Conservation (phyloP, 176 grass and related monocot genomes). For the Urochloa ruziziensis region DNA sequence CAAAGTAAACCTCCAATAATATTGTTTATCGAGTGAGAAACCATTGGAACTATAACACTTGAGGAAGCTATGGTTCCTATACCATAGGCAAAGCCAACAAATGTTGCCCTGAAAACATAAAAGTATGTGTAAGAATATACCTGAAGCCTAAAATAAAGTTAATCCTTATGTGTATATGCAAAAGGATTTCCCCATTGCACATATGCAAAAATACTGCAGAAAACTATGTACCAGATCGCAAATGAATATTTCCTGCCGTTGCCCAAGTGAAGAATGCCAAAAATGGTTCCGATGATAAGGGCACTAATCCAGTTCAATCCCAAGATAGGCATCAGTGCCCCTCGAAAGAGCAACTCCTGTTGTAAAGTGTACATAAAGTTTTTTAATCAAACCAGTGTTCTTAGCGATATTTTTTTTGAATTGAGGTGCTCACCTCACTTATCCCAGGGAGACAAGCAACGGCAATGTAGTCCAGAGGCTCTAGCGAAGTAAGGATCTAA, state of each 20-base stretch:
- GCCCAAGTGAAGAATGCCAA: conserved; percentile 85
- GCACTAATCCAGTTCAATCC: conserved; percentile 87
- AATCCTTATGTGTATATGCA: not conserved
- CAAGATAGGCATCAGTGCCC: conserved; percentile 74
- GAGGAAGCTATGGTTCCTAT: conserved; percentile 72
- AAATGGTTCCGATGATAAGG: conserved; percentile 50
- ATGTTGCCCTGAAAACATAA: conserved; percentile 66
- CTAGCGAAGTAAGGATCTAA: conserved; percentile 74
- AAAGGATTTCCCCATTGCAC: conserved; percentile 1
- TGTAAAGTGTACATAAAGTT: conserved; percentile 17
- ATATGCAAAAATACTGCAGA: not conserved
- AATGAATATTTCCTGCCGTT: conserved; percentile 71
- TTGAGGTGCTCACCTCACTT: conserved; percentile 58
- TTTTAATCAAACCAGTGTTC: not conserved
- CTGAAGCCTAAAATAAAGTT: not conserved
- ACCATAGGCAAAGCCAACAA: conserved; percentile 87
- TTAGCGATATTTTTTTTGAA: not conserved
- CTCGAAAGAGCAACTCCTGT: conserved; percentile 83
- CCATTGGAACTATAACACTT: conserved; percentile 77
- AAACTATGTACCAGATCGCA: conserved; percentile 56
- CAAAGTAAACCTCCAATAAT: conserved; percentile 76
- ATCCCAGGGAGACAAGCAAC: conserved; percentile 91
- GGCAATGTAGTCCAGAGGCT: conserved; percentile 64
- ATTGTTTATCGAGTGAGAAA: conserved; percentile 89
- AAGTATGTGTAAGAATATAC: not conserved